Evolutionary conservation across 257 asterid genomes (phyloP).

Genomic region (Fraxinus quadrangulata): DNA sequence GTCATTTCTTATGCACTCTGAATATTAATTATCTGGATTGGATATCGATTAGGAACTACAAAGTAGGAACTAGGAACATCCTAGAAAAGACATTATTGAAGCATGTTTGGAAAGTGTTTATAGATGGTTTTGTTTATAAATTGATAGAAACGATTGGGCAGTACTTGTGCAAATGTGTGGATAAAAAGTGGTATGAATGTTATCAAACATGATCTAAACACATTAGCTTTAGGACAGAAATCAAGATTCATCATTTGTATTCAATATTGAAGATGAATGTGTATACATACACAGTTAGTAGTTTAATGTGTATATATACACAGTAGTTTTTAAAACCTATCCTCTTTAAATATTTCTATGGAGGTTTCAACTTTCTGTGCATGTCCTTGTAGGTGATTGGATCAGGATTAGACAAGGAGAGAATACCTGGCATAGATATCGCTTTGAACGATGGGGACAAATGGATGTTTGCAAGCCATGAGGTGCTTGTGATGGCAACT

Average conservation of each 20-base stretch:
- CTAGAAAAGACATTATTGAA: neutral
- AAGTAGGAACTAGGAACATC: too few relatives aligned
- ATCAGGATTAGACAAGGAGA: conserved; percentile 73
- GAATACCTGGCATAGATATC: conserved; percentile 96
- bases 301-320: neutral
- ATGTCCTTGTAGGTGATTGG: conserved; percentile 73
- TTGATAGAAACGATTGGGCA: too few relatives aligned
- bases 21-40: neutral
- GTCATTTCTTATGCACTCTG: neutral
- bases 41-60: neutral
- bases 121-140: too few relatives aligned
- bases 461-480: conserved; percentile 99
- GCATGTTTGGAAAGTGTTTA: too few relatives aligned
- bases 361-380: neutral
- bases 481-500: conserved; percentile 82
- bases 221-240: neutral
- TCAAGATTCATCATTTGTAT: neutral
- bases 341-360: neutral
- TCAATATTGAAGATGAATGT: neutral
- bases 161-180: too few relatives aligned
- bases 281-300: neutral
- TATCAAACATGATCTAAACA: too few relatives aligned
- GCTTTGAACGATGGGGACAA: conserved; percentile 80
- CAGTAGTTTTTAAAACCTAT: neutral
- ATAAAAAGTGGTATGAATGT: too few relatives aligned